These are phyloP conservation scores for Penicillium concentricum DNA, from an alignment of 2,329 filamentous ascomycete genomes.

Conservation along the genomic window DNA sequence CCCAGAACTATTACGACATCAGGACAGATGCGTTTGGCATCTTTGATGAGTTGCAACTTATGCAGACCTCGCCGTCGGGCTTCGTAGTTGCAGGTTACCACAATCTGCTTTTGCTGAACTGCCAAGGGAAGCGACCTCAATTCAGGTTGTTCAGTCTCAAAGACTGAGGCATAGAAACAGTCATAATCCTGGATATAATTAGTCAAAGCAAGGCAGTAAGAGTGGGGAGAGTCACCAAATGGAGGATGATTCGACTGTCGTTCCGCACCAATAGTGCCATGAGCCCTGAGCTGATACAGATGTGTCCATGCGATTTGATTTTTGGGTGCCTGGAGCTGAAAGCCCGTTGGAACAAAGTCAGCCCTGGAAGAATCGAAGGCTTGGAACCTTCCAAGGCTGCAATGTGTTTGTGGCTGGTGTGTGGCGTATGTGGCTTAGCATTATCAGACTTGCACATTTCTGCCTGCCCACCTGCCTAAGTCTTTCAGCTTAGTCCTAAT, in stretches of 20 bases:
- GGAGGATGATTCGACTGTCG: constrained; percentile 70
- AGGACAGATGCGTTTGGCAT: constrained; percentile 77
- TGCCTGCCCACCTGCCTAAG: no score
- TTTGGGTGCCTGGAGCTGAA: background rate
- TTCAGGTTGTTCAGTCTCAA: constrained; percentile 75
- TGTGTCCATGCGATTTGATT: constrained; percentile 9
- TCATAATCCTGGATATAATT: constrained; percentile 45
- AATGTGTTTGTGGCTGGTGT: background rate
- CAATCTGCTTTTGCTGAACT: constrained; percentile 88
- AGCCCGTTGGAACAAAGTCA: no score
- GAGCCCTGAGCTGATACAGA: background rate
- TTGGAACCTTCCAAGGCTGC: no score
- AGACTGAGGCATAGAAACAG: constrained; percentile 92
- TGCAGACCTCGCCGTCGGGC: constrained; percentile 64
- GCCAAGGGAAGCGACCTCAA: constrained; percentile 74
- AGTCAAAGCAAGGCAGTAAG: background rate
- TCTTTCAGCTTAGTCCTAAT: no score
- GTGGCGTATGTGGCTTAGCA: background rate
- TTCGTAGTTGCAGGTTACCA: constrained; percentile 92
- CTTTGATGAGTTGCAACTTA: constrained; percentile 82
- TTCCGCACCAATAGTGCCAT: constrained; percentile 43
- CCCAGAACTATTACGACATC: constrained; percentile 83
- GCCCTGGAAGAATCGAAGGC: background rate
- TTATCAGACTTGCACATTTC: no score
- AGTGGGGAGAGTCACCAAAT: constrained; percentile 63